Evolutionary conservation across 176 grass and related monocot species (phyloP).

Genomic region (Aegilops tauschii): DNA sequence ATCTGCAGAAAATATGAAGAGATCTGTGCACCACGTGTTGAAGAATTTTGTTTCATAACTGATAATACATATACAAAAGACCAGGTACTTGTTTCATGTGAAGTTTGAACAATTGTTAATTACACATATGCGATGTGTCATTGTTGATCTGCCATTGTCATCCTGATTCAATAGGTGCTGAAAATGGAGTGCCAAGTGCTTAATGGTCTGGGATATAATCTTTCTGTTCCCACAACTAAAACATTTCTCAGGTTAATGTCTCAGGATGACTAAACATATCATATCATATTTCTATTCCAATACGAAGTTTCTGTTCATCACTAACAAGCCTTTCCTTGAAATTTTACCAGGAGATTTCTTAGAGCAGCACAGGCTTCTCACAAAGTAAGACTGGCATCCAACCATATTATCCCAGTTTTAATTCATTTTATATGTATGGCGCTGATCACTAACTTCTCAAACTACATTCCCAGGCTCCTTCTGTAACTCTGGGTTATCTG

Average conservation of each 20-base stretch:
- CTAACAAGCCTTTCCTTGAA: constrained; percentile 17
- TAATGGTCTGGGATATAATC: constrained; percentile 55
- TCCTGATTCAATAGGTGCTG: constrained; percentile 61
- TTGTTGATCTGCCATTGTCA: constrained; percentile 10
- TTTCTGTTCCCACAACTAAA: constrained; percentile 80
- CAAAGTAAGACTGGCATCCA: constrained; percentile 52
- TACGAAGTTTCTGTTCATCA: not conserved
- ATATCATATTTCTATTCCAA: too few species aligned
- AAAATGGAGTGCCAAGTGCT: constrained; percentile 77
- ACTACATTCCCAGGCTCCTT: constrained; percentile 42
- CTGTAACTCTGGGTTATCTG: constrained; percentile 50
- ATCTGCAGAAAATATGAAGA: constrained; percentile 92
- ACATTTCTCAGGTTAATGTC: constrained; percentile 75
- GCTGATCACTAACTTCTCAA: constrained; percentile 22
- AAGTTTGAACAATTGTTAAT: not conserved
- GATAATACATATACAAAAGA: constrained; percentile 67
- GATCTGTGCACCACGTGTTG: constrained; percentile 58
- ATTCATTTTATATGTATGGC: constrained; percentile 5
- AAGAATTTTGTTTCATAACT: constrained; percentile 89
- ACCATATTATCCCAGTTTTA: constrained; percentile 19
- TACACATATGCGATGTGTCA: constrained; percentile 14
- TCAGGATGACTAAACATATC: not conserved
- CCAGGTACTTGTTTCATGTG: constrained; percentile 61
- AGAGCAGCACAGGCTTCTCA: constrained; percentile 64
- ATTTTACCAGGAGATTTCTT: constrained; percentile 78